Base-by-base conservation (phyloP, 2,329 filamentous ascomycete species). In the Huntiella decipiens region DNA sequence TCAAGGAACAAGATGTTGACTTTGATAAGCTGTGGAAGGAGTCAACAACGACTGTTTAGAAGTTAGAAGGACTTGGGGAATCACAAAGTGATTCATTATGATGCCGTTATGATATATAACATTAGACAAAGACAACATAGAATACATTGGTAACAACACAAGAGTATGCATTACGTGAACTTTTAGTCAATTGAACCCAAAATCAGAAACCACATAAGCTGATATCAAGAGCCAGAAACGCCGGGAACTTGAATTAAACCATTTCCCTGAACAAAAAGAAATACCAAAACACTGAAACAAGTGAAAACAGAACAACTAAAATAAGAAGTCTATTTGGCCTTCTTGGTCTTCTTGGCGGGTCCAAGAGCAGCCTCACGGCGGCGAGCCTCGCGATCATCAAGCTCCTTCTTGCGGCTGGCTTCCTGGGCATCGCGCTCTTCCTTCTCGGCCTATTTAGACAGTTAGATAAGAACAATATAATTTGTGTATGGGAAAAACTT, bases 21-120 rank as follows among this genome's bases (percentile, higher is more conserved):
- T 93, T 93, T 61, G 83, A 88, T 51, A 65, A 72, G 48, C 74
- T 94, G 46, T 84, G 84, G 73, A 72, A 73, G 52, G 77, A 83
- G 28, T 73, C 62, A n/a, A 67, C 70, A 0, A 66, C 41, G 6
- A 39, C 41, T 31, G 38, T 40, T 17, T 45, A 19, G 34, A n/a
- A 15, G 12, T 36, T 36, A 36, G 34, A 36, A 43, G 28, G 32
- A 8, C 19, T 28, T 31, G 22, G 39, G 12, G 34, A 4, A 11
- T 40, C 38, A 17, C 17, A 19, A 13, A 40, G 16, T 28, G 22
- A 28, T 7, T 7, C 22, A 28, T 7, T 15, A 12, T 38, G 6
- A 38, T 12, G 11, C 36, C 6, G 17, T 28, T 7, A 41, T 41
- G 38, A 37, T 37, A 37, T 17, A 7, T 28, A 19, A 28, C 19